These are phyloP conservation scores for Geranium rotundifolium DNA, from an alignment of 345 rosid species.

Conservation along the genomic window DNA sequence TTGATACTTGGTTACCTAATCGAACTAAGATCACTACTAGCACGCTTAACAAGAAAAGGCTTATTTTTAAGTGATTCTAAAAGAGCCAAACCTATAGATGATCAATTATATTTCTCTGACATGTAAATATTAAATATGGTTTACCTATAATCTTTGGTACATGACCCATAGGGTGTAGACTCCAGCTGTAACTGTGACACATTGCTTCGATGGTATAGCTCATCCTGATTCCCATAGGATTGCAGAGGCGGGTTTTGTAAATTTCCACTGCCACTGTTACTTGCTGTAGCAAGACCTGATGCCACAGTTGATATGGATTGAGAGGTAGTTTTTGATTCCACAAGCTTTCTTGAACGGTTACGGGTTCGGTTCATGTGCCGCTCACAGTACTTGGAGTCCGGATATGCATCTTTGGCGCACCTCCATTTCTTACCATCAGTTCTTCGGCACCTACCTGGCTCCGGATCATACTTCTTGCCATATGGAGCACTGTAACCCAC, in stretches of 20 bases:
- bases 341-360: slow-evolving; percentile 57
- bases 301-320: slow-evolving; percentile 20
- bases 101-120: too few relatives aligned
- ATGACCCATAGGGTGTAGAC: slow-evolving; percentile 8
- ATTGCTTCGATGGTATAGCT: slow-evolving; percentile 13
- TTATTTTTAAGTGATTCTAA: too few relatives aligned
- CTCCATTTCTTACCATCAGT: slow-evolving; percentile 92
- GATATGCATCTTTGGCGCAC: slow-evolving; percentile 79
- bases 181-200: slow-evolving; percentile 14
- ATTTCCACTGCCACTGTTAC: slow-evolving; percentile 16
- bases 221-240: slow-evolving; percentile 10
- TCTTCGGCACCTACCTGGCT: slow-evolving; percentile 78
- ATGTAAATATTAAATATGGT: too few relatives aligned
- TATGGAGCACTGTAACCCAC: slow-evolving; percentile 26
- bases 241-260: slow-evolving; percentile 14
- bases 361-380: slow-evolving; percentile 46
- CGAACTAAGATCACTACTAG: too few relatives aligned
- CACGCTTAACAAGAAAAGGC: too few relatives aligned
- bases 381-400: slow-evolving; percentile 50
- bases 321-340: slow-evolving; percentile 35
- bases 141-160: too few relatives aligned
- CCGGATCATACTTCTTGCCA: slow-evolving; percentile 71
- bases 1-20: too few relatives aligned
- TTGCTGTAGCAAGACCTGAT: slow-evolving; percentile 15
- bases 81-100: too few relatives aligned